phyloP scores from a whole-genome alignment of 768 basidiomycete species.

The Suillus placidus region DNA sequence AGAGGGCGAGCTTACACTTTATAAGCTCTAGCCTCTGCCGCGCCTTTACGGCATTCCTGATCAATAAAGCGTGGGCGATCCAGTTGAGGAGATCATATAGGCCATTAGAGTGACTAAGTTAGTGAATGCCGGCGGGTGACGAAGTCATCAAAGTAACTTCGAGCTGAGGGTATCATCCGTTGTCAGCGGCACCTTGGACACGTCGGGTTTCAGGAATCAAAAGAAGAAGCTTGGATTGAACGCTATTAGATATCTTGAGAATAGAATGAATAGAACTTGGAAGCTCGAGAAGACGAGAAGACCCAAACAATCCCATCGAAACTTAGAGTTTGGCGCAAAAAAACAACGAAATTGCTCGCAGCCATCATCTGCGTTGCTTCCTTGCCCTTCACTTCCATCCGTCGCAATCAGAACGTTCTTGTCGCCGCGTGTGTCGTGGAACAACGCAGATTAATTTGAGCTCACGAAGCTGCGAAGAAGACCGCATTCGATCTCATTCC shows the following conservation, averaged over 20 bases:
- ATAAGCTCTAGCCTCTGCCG: slow-evolving; percentile 12
- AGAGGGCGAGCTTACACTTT: slow-evolving; percentile 6
- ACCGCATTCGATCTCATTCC: neutral
- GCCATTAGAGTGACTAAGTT: neutral
- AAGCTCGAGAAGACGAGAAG: neutral
- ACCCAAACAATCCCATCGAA: neutral
- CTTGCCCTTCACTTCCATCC: neutral
- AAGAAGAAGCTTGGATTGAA: neutral
- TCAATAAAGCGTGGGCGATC: neutral
- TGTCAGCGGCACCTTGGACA: neutral
- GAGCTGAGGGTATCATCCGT: neutral
- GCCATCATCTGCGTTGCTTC: neutral
- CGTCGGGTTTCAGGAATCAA: neutral
- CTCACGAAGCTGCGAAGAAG: neutral
- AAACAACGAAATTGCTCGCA: neutral
- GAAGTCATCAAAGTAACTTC: neutral
- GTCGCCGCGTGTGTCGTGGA: neutral
- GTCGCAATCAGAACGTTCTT: slow-evolving; percentile 2
- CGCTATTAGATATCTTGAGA: neutral
- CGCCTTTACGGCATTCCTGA: slow-evolving; percentile 24
- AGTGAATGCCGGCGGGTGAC: neutral
- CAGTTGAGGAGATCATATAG: neutral
- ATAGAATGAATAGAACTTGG: neutral
- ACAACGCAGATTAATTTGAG: neutral
- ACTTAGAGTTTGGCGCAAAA: neutral